Evolutionary conservation across 768 basidiomycete species (phyloP).

Genomic region (Podaxis rugospora): DNA sequence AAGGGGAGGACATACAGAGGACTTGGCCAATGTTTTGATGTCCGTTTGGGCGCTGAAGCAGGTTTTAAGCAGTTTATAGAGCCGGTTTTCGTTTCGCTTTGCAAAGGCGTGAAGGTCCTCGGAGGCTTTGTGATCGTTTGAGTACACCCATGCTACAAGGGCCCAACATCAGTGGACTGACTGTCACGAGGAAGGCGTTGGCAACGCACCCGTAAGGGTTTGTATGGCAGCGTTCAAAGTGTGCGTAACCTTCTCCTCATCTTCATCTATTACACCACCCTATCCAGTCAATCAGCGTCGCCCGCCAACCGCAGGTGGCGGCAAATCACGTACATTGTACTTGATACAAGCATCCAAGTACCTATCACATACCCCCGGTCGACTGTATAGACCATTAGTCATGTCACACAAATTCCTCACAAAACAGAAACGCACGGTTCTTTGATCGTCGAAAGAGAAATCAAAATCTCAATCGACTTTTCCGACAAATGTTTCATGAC

Average conservation of each 20-base stretch:
- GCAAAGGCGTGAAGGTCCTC: conserved; percentile 85
- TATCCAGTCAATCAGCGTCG: conserved; percentile 24
- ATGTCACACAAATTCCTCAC: not conserved
- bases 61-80: conserved; percentile 81
- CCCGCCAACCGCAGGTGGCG: not conserved
- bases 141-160: conserved; percentile 39
- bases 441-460: conserved; percentile 62
- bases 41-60: conserved; percentile 85
- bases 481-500: conserved; percentile 70
- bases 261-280: conserved; percentile 88
- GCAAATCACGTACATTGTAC: conserved; percentile 65
- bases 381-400: conserved; percentile 31
- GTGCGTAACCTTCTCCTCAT: conserved; percentile 59
- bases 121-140: conserved; percentile 67
- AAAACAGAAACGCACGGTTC: conserved; percentile 41
- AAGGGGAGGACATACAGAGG: conserved; percentile 45
- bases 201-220: conserved; percentile 43
- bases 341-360: conserved; percentile 72
- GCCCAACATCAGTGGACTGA: not conserved
- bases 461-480: conserved; percentile 48
- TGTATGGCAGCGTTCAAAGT: conserved; percentile 53
- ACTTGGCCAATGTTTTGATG: conserved; percentile 73
- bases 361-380: conserved; percentile 65
- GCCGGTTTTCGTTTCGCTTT: conserved; percentile 76
- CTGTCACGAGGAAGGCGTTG: not conserved